phyloP scores from a whole-genome alignment of 2,329 filamentous ascomycete species.

The Chaetomium sp. region DNA sequence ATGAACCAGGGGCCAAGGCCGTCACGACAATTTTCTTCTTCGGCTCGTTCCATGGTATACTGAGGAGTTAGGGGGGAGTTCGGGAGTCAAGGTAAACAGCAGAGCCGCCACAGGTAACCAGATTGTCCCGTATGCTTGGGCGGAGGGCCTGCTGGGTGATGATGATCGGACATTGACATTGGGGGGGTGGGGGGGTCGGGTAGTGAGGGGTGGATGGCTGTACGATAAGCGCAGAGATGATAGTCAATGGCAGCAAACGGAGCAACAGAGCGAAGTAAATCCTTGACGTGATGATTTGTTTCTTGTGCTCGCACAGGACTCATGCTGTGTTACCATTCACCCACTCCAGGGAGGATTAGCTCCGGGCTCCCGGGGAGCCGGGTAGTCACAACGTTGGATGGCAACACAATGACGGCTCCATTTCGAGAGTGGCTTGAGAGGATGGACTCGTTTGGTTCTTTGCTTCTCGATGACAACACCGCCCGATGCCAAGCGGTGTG shows the following conservation, averaged over 20 bases:
- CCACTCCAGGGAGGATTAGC: not conserved
- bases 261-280: not conserved
- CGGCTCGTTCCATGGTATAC: not conserved
- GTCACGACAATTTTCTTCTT: not conserved
- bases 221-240: constrained; percentile 3
- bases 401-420: not conserved
- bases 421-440: not conserved
- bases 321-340: not conserved
- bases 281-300: not conserved
- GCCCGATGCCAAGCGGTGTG: not conserved
- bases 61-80: not conserved
- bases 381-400: not conserved
- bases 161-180: not conserved
- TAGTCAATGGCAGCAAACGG: not conserved
- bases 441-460: not conserved
- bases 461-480: not conserved
- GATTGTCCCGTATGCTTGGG: constrained; percentile 10
- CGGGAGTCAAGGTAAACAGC: not conserved
- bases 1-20: not conserved
- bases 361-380: not conserved
- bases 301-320: not conserved
- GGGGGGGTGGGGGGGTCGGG: too few species aligned
- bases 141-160: not conserved
- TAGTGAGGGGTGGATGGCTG: not conserved
- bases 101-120: constrained; percentile 5